Base-by-base conservation (phyloP, 176 grass and related monocot genomes). In the Alloteropsis semialata region DNA sequence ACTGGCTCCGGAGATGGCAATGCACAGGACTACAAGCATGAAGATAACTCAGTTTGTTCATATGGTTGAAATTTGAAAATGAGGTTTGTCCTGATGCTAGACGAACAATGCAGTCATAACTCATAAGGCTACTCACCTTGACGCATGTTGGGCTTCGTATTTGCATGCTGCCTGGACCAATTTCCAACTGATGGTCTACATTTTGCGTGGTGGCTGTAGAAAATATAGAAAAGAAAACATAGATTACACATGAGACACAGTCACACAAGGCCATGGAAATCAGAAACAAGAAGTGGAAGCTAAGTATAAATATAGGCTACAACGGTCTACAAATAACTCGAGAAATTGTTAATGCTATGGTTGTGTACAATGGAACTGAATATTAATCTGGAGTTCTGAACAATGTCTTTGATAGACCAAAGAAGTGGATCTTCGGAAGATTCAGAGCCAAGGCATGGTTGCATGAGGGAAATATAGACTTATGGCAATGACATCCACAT, bases 171-270 rank as follows among this genome's bases (percentile, higher is more conserved):
- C 66, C 48, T 41, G 67, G 59, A 60, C 42, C 11, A 1, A 68
- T 60, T 75, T 79, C 62, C 6, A 29, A 8, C 10, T 75, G 70
- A 33, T 38, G 73, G 49, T 80, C 76, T 61, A 53, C 51, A 69
- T 51, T 74, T 33, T 54, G 68, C 61, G 43, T 84, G 54, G 51
- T 59, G 70, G 24, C 60, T 63, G 42, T 72, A 22, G 22, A 78
- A 46, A 59, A 57, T 8, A 12, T 21, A 66, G 42, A 80, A 14
- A 27, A 10, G 58, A 67, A 14, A 50, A 28, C 2, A 10, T 25
- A 70, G 15, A 68, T 60, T 33, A 48, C 10, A 76, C 8, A 82
- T 11, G 64, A 60, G 46, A 34, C 30, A 49, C 14, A 17, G 64
- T 49, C 36, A 34, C 30, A 49, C 14, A 17, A 19, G 50, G 11